These are phyloP conservation scores for Apiotrichum montevideense DNA, from an alignment of 1,284 basidiomycete genomes.

Conservation along the genomic window DNA sequence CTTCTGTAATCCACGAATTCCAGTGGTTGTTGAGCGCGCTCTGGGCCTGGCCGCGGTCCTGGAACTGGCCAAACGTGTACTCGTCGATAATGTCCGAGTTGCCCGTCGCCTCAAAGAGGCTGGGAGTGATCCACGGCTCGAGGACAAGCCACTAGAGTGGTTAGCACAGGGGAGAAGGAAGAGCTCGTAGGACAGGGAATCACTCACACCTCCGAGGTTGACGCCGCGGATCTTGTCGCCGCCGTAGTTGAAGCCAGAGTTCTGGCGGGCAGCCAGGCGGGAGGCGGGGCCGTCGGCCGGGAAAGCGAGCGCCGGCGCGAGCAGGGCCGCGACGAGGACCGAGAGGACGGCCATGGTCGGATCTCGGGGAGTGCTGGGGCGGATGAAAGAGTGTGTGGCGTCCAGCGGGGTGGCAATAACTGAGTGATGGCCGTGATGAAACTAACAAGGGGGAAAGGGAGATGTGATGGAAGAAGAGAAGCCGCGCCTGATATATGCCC, in stretches of 20 bases:
- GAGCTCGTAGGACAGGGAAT: no score
- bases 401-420: no score
- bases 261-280: background rate
- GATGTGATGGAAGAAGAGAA: no score
- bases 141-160: slow-evolving; percentile 32
- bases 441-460: no score
- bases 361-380: background rate
- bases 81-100: slow-evolving; percentile 68
- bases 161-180: background rate
- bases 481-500: no score
- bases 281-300: background rate
- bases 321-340: background rate
- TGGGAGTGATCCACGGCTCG: slow-evolving; percentile 55
- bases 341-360: background rate
- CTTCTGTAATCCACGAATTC: slow-evolving; percentile 60
- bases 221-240: slow-evolving; percentile 43
- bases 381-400: background rate
- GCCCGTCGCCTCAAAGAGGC: slow-evolving; percentile 73
- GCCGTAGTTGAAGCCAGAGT: slow-evolving; percentile 28
- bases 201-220: slow-evolving; percentile 45
- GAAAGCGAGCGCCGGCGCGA: background rate
- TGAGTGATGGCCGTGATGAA: no score
- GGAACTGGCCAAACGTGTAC: slow-evolving; percentile 60
- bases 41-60: slow-evolving; percentile 35
- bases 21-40: slow-evolving; percentile 37